phyloP scores from a whole-genome alignment of 2,329 filamentous ascomycete species.

The Bipolaris zeicola region DNA sequence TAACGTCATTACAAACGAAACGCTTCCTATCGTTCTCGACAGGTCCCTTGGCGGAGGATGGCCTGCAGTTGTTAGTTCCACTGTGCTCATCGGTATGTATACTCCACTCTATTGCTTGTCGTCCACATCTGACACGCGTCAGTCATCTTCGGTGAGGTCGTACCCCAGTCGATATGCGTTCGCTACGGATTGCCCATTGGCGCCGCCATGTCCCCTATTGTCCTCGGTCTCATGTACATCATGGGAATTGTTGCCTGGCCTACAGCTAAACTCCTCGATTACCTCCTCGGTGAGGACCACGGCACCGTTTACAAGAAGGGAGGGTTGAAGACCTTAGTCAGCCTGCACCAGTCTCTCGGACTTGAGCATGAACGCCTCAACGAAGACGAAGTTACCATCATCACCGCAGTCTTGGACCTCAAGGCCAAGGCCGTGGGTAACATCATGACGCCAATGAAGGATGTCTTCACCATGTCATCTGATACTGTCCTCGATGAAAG shows the following conservation, averaged over 20 bases:
- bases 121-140: slow-evolving; percentile 8
- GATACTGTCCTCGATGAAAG: slow-evolving; percentile 90
- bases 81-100: slow-evolving; percentile 81
- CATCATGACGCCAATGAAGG: slow-evolving; percentile 98
- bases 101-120: not conserved
- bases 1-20: slow-evolving; percentile 98
- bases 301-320: slow-evolving; percentile 98
- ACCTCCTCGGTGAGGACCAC: slow-evolving; percentile 89
- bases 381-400: slow-evolving; percentile 98
- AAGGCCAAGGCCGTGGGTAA: slow-evolving; percentile 94
- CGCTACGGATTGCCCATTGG: slow-evolving; percentile 95
- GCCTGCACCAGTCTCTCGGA: slow-evolving; percentile 88
- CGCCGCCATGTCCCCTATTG: slow-evolving; percentile 88
- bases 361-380: slow-evolving; percentile 85
- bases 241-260: slow-evolving; percentile 91
- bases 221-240: slow-evolving; percentile 88
- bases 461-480: slow-evolving; percentile 96
- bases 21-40: slow-evolving; percentile 87
- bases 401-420: slow-evolving; percentile 92
- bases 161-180: slow-evolving; percentile 94
- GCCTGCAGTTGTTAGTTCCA: slow-evolving; percentile 91
- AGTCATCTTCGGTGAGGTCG: slow-evolving; percentile 98
- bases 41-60: slow-evolving; percentile 92
- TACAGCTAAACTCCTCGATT: slow-evolving; percentile 93
- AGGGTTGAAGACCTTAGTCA: slow-evolving; percentile 93